Percentiles rank a stretch among this genome's conserved stretches.
Evolutionary conservation across 2,329 filamentous ascomycete species (phyloP).

Genomic region (Pyrenophora graminea): DNA sequence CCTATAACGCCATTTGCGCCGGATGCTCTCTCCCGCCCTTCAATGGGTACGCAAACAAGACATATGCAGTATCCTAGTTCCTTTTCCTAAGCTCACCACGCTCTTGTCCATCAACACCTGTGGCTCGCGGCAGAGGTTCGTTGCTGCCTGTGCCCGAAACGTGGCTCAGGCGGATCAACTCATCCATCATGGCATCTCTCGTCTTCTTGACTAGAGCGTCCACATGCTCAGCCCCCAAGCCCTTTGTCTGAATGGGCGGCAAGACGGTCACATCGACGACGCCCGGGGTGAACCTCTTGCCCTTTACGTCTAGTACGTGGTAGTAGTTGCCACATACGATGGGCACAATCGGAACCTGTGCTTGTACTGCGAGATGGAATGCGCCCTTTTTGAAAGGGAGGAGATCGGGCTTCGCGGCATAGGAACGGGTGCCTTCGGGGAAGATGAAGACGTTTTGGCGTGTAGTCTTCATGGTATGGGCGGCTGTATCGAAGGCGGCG

Average conservation of each 20-base stretch:
- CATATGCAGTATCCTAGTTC: conserved; percentile 8
- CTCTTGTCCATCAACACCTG: conserved; percentile 19
- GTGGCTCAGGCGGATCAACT: conserved; percentile 41
- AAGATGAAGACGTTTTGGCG: conserved; percentile 78
- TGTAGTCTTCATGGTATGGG: conserved; percentile 73
- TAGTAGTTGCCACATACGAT: conserved; percentile 61
- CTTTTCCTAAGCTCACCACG: conserved; percentile 36
- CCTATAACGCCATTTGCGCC: conserved; percentile 13
- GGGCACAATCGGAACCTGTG: conserved; percentile 89
- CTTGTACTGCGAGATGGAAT: conserved; percentile 93
- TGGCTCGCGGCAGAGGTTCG: conserved; percentile 30
- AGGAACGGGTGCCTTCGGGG: conserved; percentile 90
- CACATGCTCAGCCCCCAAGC: conserved; percentile 41
- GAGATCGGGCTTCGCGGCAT: conserved; percentile 77
- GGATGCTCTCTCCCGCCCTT: not conserved
- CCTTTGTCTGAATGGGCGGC: conserved; percentile 44
- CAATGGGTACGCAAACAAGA: not conserved
- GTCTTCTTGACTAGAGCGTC: conserved; percentile 40
- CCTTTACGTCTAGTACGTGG: conserved; percentile 53
- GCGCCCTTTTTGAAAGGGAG: conserved; percentile 99
- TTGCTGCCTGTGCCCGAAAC: conserved; percentile 31
- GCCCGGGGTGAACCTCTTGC: conserved; percentile 48
- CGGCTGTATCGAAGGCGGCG: conserved; percentile 82
- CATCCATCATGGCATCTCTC: conserved; percentile 43
- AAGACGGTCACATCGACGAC: conserved; percentile 59